These are phyloP conservation scores for Thuja plicata DNA, from an alignment of 83 land plant species.

Conservation along the genomic window DNA sequence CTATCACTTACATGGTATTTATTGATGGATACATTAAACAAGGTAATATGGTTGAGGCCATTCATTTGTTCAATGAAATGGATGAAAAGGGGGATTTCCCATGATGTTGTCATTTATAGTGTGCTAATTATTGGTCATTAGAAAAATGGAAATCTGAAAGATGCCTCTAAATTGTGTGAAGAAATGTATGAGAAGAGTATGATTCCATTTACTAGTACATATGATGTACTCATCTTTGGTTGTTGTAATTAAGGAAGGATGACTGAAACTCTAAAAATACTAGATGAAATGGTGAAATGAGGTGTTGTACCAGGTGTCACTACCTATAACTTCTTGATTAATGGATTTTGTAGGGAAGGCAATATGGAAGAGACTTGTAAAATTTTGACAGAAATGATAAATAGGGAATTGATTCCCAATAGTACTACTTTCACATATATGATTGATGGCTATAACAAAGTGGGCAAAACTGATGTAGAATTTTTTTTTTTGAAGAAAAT, in stretches of 20 bases:
- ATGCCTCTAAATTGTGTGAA: conserved; percentile 29
- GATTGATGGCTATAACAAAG: conserved; percentile 14
- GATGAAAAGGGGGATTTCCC: conserved; percentile 33
- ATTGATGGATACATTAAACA: conserved; percentile 29
- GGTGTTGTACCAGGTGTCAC: conserved; percentile 21
- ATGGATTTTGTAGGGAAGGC: conserved; percentile 24
- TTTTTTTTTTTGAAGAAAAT: conserved; percentile 6
- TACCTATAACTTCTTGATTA: conserved; percentile 26
- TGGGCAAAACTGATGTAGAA: conserved; percentile 12
- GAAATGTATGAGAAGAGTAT: conserved; percentile 28
- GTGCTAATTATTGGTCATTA: conserved; percentile 31
- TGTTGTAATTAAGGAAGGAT: conserved; percentile 24
- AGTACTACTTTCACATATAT: conserved; percentile 14
- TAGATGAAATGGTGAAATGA: conserved; percentile 31
- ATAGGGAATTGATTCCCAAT: conserved; percentile 24
- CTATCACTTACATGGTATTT: conserved; percentile 40
- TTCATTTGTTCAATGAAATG: conserved; percentile 45
- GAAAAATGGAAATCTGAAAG: conserved; percentile 25
- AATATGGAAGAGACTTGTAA: conserved; percentile 21
- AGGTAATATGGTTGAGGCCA: conserved; percentile 26
- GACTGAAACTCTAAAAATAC: conserved; percentile 15
- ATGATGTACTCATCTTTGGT: conserved; percentile 17
- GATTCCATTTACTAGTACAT: background rate
- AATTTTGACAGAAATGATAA: conserved; percentile 24
- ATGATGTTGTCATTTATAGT: conserved; percentile 29